Conservation (phyloP, 1,284 basidiomycete genomes). For the Pseudozyma thailandica region DNA sequence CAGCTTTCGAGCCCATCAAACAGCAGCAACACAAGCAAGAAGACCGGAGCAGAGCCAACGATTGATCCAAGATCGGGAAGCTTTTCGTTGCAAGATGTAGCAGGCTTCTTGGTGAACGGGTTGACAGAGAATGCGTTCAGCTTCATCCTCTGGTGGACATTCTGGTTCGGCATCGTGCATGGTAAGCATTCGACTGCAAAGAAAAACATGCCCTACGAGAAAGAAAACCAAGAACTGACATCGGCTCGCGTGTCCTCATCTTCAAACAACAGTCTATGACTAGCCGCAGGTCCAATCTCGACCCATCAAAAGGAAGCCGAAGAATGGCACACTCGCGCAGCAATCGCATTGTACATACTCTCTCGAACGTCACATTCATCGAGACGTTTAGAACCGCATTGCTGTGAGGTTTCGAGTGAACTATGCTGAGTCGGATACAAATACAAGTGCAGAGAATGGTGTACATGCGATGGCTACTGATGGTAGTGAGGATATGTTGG, state of each 20-base stretch:
- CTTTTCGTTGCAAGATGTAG: slow-evolving; percentile 22
- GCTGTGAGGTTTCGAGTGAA: too few relatives aligned
- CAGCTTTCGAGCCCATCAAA: slow-evolving; percentile 6
- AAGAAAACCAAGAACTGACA: too few relatives aligned
- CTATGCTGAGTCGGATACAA: slow-evolving; percentile 14
- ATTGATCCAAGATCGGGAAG: slow-evolving; percentile 34
- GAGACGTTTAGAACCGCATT: too few relatives aligned
- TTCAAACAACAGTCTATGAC: too few relatives aligned
- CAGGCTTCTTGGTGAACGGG: slow-evolving; percentile 26
- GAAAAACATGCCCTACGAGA: too few relatives aligned
- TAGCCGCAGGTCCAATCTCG: too few relatives aligned
- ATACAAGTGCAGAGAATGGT: slow-evolving; percentile 8
- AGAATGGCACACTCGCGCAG: too few relatives aligned
- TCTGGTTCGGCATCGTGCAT: slow-evolving; percentile 65
- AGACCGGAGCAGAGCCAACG: slow-evolving; percentile 1
- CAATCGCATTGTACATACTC: too few relatives aligned
- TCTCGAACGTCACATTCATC: too few relatives aligned
- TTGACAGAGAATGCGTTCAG: slow-evolving; percentile 61
- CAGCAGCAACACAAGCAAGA: not conserved
- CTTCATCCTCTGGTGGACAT: slow-evolving; percentile 66
- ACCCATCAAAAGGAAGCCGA: too few relatives aligned
- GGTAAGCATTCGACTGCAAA: slow-evolving; percentile 53
- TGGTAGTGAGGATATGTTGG: slow-evolving; percentile 29
- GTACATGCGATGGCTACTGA: slow-evolving; percentile 1
- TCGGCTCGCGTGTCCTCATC: too few relatives aligned